Conservation (phyloP, 768 basidiomycete genomes). For the Tephrocybe rancida region DNA sequence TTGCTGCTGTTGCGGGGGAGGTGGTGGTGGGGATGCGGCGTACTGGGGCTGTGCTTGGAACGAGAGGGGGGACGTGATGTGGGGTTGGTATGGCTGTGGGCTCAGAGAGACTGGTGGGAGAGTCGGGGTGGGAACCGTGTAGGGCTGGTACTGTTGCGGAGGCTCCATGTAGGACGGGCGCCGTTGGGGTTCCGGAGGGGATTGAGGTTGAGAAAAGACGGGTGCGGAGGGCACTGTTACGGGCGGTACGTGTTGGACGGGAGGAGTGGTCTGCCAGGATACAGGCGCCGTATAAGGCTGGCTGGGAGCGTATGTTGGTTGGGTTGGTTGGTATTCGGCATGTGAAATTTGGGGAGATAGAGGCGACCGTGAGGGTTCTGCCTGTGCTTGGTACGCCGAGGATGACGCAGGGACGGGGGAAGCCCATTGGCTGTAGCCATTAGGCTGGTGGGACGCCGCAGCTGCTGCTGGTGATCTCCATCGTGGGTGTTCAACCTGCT, state of each 20-base stretch:
- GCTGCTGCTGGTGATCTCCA: slow-evolving; percentile 50
- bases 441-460: slow-evolving; percentile 33
- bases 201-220: slow-evolving; percentile 19
- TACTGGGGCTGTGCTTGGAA: slow-evolving; percentile 23
- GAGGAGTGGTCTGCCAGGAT: slow-evolving; percentile 18
- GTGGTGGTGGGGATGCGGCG: slow-evolving; percentile 24
- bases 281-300: slow-evolving; percentile 12
- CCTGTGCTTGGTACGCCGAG: slow-evolving; percentile 8
- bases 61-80: slow-evolving; percentile 15
- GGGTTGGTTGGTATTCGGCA: slow-evolving; percentile 12
- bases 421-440: slow-evolving; percentile 34
- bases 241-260: slow-evolving; percentile 15
- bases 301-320: slow-evolving; percentile 1
- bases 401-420: slow-evolving; percentile 18
- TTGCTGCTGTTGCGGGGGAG: slow-evolving; percentile 19
- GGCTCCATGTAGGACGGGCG: slow-evolving; percentile 9
- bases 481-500: slow-evolving; percentile 74
- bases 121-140: slow-evolving; percentile 19
- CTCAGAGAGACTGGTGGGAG: slow-evolving; percentile 26
- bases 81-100: slow-evolving; percentile 21
- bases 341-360: slow-evolving; percentile 25
- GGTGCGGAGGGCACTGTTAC: slow-evolving; percentile 6
- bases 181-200: slow-evolving; percentile 14
- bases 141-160: slow-evolving; percentile 27
- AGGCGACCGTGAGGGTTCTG: slow-evolving; percentile 17